Percentiles rank a stretch among this genome's conserved stretches.
Evolutionary conservation across 2,329 filamentous ascomycete species (phyloP).

Genomic region (Talaromyces amestolkiae): DNA sequence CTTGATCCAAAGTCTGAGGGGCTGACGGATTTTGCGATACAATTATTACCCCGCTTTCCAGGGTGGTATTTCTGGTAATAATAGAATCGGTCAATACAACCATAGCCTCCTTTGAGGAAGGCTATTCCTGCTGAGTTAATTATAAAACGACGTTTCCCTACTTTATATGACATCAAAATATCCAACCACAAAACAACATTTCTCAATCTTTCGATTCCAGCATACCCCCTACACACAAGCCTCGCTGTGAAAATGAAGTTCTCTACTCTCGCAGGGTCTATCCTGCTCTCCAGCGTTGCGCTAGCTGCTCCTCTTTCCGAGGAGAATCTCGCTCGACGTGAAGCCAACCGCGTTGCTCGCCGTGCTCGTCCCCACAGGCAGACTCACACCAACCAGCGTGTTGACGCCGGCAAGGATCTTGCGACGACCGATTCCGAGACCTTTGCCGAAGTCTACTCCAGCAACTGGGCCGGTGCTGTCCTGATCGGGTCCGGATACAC

Average conservation of each 20-base stretch:
- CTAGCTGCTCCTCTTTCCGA: slow-evolving; percentile 16
- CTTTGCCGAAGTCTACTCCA: slow-evolving; percentile 41
- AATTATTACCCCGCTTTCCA: background rate
- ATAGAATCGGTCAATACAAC: background rate
- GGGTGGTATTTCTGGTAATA: background rate
- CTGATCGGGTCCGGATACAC: slow-evolving; percentile 53
- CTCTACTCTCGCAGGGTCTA: slow-evolving; percentile 2
- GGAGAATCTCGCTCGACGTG: slow-evolving; percentile 13
- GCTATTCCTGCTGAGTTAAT: background rate
- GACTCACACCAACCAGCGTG: slow-evolving; percentile 12
- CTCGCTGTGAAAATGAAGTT: slow-evolving; percentile 12
- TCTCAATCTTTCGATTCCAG: background rate
- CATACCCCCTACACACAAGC: background rate
- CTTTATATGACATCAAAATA: background rate
- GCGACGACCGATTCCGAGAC: background rate
- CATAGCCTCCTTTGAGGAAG: background rate
- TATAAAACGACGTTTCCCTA: slow-evolving; percentile 4
- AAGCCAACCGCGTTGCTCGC: slow-evolving; percentile 9
- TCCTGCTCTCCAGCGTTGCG: slow-evolving; percentile 13
- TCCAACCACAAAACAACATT: background rate
- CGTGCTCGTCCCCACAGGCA: background rate
- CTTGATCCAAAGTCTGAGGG: background rate
- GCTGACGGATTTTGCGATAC: background rate
- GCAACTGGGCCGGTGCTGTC: slow-evolving; percentile 61
- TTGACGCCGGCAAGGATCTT: background rate